These are phyloP conservation scores for Aspergillus tamarii DNA, from an alignment of 2,329 filamentous ascomycete species.

Conservation along the genomic window DNA sequence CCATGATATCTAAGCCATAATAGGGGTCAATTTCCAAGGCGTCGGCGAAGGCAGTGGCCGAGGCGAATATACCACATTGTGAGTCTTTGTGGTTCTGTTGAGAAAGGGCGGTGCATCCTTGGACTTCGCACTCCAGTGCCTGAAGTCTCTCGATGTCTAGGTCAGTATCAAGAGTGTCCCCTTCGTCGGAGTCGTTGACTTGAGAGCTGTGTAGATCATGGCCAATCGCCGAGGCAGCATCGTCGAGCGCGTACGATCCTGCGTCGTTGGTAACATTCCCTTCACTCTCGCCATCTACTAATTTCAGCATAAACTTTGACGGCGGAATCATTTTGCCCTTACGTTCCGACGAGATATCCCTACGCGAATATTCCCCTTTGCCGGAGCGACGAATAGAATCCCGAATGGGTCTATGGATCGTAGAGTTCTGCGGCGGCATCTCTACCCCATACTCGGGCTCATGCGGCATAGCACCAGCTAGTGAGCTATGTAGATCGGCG, in stretches of 20 bases:
- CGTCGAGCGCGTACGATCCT: background rate
- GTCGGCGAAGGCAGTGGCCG: conserved; percentile 60
- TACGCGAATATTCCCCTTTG: background rate
- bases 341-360: background rate
- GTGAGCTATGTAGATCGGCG: background rate
- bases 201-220: background rate
- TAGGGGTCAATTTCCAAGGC: conserved; percentile 62
- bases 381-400: background rate
- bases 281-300: background rate
- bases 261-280: background rate
- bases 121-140: background rate
- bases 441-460: background rate
- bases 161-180: background rate
- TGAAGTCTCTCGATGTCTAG: background rate
- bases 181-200: conserved; percentile 12
- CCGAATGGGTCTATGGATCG: background rate
- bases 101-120: background rate
- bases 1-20: conserved; percentile 81
- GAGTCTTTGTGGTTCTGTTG: background rate
- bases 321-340: background rate
- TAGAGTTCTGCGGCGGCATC: background rate
- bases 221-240: background rate
- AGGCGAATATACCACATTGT: conserved; percentile 48
- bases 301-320: background rate
- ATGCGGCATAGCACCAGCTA: background rate